A percentile compares a stretch with the other conserved stretches of the same genome.
These are phyloP conservation scores for Tieghemostelium lacteum DNA, from an alignment of 78 protist species.

Conservation along the genomic window DNA sequence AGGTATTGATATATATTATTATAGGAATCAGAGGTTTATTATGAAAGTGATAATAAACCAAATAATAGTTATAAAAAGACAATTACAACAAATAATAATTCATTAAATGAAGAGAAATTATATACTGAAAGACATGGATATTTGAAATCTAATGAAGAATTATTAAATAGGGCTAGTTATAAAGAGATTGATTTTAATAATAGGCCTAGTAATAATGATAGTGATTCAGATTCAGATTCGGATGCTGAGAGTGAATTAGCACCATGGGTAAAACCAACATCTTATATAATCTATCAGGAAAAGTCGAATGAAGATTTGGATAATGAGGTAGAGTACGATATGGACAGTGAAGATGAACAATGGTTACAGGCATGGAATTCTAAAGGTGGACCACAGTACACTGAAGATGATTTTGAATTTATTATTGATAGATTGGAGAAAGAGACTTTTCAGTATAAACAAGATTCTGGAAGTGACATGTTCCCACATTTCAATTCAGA, in stretches of 20 bases:
- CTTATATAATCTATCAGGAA: slow-evolving; percentile 43
- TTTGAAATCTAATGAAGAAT: slow-evolving; percentile 28
- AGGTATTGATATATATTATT: too few relatives aligned
- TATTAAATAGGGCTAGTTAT: slow-evolving; percentile 22
- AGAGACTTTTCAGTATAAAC: slow-evolving; percentile 75
- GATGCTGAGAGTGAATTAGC: slow-evolving; percentile 5
- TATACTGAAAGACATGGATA: slow-evolving; percentile 48
- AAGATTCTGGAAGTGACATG: slow-evolving; percentile 50
- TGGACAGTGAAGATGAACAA: slow-evolving; percentile 78
- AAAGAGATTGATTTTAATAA: too few relatives aligned
- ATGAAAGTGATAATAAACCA: neutral
- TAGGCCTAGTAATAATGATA: too few relatives aligned
- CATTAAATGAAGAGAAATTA: slow-evolving; percentile 33
- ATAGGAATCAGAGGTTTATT: too few relatives aligned
- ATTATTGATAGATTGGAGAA: slow-evolving; percentile 81
- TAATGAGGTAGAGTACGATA: slow-evolving; percentile 63
- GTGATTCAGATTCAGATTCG: too few relatives aligned
- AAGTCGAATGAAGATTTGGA: slow-evolving; percentile 34
- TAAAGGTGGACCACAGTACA: neutral
- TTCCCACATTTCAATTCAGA: slow-evolving; percentile 54
- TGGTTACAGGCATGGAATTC: slow-evolving; percentile 44
- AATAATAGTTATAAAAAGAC: neutral
- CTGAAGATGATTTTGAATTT: slow-evolving; percentile 81
- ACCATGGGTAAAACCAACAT: slow-evolving; percentile 38
- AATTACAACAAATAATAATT: slow-evolving; percentile 6